Evolutionary conservation across 768 basidiomycete species (phyloP).

Genomic region (Ramaria sp.): DNA sequence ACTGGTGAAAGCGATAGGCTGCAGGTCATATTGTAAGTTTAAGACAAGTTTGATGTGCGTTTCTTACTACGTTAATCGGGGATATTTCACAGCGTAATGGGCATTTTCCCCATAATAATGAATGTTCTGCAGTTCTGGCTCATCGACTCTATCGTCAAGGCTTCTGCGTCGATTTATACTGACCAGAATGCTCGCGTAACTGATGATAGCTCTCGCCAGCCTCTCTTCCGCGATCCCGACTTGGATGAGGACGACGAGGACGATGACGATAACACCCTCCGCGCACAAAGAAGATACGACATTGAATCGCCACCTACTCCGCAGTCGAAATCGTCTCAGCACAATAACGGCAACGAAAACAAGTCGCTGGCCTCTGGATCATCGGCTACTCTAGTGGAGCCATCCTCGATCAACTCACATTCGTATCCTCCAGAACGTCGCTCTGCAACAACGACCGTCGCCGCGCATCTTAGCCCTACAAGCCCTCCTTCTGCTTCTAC

Average conservation of each 20-base stretch:
- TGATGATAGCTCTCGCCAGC: constrained; percentile 41
- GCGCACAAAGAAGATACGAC: neutral
- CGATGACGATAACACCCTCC: constrained; percentile 21
- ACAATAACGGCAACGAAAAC: neutral
- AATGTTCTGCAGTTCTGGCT: constrained; percentile 91
- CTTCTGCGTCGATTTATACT: constrained; percentile 29
- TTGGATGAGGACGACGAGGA: constrained; percentile 36
- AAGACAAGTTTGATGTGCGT: neutral
- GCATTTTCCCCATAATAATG: constrained; percentile 82
- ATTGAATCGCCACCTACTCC: constrained; percentile 7
- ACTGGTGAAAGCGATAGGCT: constrained; percentile 50
- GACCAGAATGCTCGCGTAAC: constrained; percentile 25
- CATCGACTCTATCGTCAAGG: constrained; percentile 89
- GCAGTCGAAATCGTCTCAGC: neutral
- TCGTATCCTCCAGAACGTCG: neutral
- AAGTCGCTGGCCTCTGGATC: neutral
- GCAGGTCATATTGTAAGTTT: constrained; percentile 72
- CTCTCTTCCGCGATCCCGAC: constrained; percentile 45
- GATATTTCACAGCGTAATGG: constrained; percentile 57
- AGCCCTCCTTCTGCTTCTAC: constrained; percentile 14
- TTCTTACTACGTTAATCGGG: neutral
- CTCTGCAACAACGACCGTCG: constrained; percentile 23
- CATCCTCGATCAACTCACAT: constrained; percentile 2
- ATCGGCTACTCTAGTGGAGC: neutral
- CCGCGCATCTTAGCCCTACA: constrained; percentile 34